Percentiles rank a stretch among this genome's conserved stretches.
phyloP scores from a whole-genome alignment of 2,329 filamentous ascomycete species.

The Beauveria pseudobassiana region DNA sequence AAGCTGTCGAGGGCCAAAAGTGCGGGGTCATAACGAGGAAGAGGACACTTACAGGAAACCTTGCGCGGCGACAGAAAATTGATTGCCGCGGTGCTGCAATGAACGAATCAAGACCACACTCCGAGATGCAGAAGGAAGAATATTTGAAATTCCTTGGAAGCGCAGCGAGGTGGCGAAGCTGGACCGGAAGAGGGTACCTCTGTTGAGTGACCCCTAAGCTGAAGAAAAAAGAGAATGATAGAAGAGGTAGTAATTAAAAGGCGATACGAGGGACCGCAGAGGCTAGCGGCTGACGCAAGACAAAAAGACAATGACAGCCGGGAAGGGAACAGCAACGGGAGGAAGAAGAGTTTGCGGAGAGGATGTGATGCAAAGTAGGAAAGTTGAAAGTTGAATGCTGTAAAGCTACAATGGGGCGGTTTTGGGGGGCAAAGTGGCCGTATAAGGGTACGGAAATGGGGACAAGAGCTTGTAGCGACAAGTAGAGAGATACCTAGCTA shows the following conservation, averaged over 20 bases:
- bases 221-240: background rate
- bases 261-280: background rate
- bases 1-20: background rate
- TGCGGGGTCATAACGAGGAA: conserved; percentile 1
- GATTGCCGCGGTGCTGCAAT: background rate
- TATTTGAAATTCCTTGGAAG: background rate
- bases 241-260: background rate
- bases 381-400: background rate
- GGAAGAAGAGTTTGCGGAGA: background rate
- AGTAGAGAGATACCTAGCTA: background rate
- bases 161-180: background rate
- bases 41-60: conserved; percentile 4
- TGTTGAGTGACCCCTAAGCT: background rate
- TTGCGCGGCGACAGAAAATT: background rate
- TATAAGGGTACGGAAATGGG: background rate
- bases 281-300: background rate
- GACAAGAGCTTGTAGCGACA: background rate
- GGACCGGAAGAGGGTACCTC: conserved; percentile 4
- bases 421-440: conserved; percentile 2
- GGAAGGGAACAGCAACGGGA: background rate
- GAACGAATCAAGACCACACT: background rate
- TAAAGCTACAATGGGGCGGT: conserved; percentile 8
- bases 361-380: background rate
- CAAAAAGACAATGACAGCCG: background rate
- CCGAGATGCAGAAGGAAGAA: background rate